Evolutionary conservation across 768 basidiomycete species (phyloP), one percentile per base, ranked within the genome.

Genomic region (Suillus paluster): DNA sequence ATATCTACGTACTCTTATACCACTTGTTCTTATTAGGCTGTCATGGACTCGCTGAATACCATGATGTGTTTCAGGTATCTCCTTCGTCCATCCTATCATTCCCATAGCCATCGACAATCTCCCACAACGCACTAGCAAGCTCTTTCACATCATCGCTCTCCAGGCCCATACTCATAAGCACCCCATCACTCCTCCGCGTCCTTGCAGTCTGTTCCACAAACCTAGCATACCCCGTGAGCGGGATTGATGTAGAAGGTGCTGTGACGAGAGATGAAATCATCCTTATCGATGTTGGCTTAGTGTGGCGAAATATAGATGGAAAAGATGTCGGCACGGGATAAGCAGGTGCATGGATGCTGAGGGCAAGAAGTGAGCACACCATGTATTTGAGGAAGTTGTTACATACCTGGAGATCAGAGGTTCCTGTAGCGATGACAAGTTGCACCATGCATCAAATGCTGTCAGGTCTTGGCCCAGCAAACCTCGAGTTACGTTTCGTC

Each of bases 261-360:
- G 80, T 79, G 21, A 78, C 75, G 34, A 88, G 66, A 14, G 85
- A 80, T 42, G 87, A 82, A 59, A 85, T 72, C 59, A 68, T 42
- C 52, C 71, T 61, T 8, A 71, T 70, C 46, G 61, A 53, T 38
- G 62, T 59, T 3, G 69, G 69, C 33, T 60, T 64, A 21, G 57
- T 23, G 1, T 33, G 62, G 14, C 68, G 68, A 67, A 83, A 80
- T 53, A 84, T 78, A 5, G 70, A 66, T 7, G 88, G 87, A 69
- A 86, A 89, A 8, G 88, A 88, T 34, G 81, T 80, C 8, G 87
- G 84, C 19, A 88, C 71, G 9, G 88, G 86, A 67, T 84, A 90
- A n/a, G 81, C 72, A 9, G 79, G 73, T 5, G 80, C 73, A 70
- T 83, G 83, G 30, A 79, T 73, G 60, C 85, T 89, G 65, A 41